Conservation (phyloP, 2,329 filamentous ascomycete genomes). For the Diaporthe sp. region DNA sequence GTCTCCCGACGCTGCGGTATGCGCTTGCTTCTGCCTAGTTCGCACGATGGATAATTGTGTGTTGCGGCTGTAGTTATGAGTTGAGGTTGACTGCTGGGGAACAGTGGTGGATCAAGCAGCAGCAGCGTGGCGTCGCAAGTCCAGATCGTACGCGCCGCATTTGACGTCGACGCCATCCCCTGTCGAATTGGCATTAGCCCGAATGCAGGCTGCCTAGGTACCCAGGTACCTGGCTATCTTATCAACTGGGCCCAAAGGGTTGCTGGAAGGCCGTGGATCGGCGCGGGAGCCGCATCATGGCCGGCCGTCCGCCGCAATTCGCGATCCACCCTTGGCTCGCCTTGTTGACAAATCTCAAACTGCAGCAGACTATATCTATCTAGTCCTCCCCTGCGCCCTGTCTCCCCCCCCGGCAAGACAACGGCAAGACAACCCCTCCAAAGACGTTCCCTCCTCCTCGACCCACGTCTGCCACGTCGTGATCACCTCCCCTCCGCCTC, state of each 20-base stretch:
- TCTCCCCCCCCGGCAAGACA: neutral
- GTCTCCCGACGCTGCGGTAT: neutral
- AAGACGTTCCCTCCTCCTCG: neutral
- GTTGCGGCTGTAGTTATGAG: neutral
- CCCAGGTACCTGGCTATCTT: neutral
- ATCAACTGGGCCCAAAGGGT: constrained; percentile 1
- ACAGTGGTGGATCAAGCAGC: neutral
- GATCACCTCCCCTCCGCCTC: neutral
- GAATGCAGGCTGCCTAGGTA: no score
- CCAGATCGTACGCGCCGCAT: neutral
- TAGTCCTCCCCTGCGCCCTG: neutral
- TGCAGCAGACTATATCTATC: neutral
- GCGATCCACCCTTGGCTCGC: constrained; percentile 15
- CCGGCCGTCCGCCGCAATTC: neutral
- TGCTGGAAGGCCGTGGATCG: no score
- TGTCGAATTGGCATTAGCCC: neutral
- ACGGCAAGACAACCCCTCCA: constrained; percentile 3
- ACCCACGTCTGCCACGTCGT: neutral
- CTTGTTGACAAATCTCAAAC: constrained; percentile 19
- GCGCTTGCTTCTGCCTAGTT: neutral
- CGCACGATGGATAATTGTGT: neutral
- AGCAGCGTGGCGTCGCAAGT: neutral
- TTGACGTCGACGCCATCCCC: constrained; percentile 3
- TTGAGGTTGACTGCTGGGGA: neutral
- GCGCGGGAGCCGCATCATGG: neutral